A percentile compares a stretch with the other conserved stretches of the same genome.
Evolutionary conservation across 352 stramenopile species (phyloP).

Genomic region (Phytopythium ostracodes): DNA sequence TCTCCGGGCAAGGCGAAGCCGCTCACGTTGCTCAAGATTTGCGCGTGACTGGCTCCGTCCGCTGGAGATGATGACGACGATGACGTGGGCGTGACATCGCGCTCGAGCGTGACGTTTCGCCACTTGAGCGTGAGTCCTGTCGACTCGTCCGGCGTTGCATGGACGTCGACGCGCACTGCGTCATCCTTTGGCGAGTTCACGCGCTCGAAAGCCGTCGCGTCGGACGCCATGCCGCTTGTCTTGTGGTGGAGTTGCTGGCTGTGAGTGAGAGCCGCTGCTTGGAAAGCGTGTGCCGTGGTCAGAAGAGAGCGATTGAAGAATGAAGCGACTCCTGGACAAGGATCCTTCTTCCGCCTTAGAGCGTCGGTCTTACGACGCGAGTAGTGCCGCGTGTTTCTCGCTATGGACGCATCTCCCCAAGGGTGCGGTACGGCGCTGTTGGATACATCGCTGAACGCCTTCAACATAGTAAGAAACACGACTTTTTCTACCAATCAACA

Average conservation of each 20-base stretch:
- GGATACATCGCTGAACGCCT: not conserved
- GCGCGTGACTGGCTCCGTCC: constrained; percentile 15
- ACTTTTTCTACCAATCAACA: not conserved
- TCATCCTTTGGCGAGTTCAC: not conserved
- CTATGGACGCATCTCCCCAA: not conserved
- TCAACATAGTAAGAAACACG: not conserved
- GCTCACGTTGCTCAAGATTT: constrained; percentile 40
- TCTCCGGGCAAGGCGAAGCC: constrained; percentile 36
- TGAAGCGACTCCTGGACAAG: not conserved
- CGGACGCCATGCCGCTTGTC: not conserved
- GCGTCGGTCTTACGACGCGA: no score
- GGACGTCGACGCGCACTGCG: not conserved
- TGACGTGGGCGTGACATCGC: not conserved
- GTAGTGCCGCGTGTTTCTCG: not conserved
- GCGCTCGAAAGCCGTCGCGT: not conserved
- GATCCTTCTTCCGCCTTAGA: not conserved
- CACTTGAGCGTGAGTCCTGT: constrained; percentile 23
- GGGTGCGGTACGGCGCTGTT: no score
- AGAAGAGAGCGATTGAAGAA: not conserved
- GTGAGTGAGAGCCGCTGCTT: not conserved
- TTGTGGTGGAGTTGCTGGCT: not conserved
- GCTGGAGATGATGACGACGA: not conserved
- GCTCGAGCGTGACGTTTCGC: constrained; percentile 25
- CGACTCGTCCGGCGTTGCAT: not conserved
- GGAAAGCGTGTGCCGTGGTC: not conserved